Conservation (phyloP, 2,329 filamentous ascomycete genomes). For the Verticillium longisporum region DNA sequence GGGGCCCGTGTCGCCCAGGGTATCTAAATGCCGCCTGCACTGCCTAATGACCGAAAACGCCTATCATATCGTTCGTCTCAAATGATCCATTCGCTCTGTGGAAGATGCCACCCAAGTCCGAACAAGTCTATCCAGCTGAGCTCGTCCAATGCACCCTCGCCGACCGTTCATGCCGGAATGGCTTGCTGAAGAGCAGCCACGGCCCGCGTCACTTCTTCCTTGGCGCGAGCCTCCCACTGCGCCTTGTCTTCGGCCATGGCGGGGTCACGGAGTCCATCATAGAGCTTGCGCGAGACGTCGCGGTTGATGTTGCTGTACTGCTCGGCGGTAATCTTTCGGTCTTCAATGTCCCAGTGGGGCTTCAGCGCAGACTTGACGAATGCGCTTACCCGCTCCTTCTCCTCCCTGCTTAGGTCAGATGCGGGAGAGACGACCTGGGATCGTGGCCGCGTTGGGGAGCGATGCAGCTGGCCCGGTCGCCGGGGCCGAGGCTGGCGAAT, state of each 20-base stretch:
- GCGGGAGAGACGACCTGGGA: slow-evolving; percentile 63
- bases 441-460: slow-evolving; percentile 27
- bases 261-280: slow-evolving; percentile 57
- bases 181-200: slow-evolving; percentile 43
- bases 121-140: not conserved
- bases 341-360: slow-evolving; percentile 71
- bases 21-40: slow-evolving; percentile 13
- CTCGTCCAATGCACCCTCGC: not conserved
- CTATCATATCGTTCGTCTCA: not conserved
- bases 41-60: not conserved
- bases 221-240: slow-evolving; percentile 70
- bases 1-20: slow-evolving; percentile 5
- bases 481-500: slow-evolving; percentile 45
- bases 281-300: slow-evolving; percentile 80
- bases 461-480: slow-evolving; percentile 33
- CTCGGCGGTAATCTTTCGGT: slow-evolving; percentile 65
- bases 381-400: slow-evolving; percentile 81
- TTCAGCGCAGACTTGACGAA: slow-evolving; percentile 81
- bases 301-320: slow-evolving; percentile 92
- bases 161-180: not conserved
- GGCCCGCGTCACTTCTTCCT: slow-evolving; percentile 70
- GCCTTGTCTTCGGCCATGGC: slow-evolving; percentile 57
- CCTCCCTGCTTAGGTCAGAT: slow-evolving; percentile 63
- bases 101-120: not conserved
- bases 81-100: not conserved